These are phyloP conservation scores for Fomes fomentarius DNA, from an alignment of 1,284 basidiomycete genomes.

Conservation along the genomic window DNA sequence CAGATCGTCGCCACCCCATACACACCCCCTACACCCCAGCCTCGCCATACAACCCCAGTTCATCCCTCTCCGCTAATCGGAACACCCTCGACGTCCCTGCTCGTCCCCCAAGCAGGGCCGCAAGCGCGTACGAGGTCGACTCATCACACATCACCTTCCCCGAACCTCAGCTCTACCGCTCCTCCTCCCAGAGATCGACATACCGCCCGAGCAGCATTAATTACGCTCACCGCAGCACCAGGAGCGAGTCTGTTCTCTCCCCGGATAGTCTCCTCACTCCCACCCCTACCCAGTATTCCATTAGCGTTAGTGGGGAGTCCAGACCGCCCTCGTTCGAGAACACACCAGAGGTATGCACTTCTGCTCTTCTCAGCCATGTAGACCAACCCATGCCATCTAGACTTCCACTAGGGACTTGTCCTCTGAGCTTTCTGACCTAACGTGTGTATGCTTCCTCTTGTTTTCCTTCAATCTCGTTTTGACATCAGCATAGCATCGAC, in stretches of 20 bases:
- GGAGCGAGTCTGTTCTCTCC: constrained; percentile 41
- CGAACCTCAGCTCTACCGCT: constrained; percentile 55
- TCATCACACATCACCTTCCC: constrained; percentile 44
- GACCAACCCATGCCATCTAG: constrained; percentile 23
- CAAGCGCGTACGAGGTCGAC: constrained; percentile 41
- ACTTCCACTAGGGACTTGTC: constrained; percentile 37
- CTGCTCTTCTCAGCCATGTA: not conserved
- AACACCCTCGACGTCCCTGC: constrained; percentile 36
- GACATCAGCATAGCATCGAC: constrained; percentile 44
- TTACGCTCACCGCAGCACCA: constrained; percentile 42
- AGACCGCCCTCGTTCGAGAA: constrained; percentile 34
- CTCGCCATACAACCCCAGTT: constrained; percentile 18
- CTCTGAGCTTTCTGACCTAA: constrained; percentile 54
- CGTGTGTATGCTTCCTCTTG: constrained; percentile 44
- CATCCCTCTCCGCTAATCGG: constrained; percentile 17
- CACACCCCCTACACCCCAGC: constrained; percentile 23
- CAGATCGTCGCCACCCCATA: constrained; percentile 24
- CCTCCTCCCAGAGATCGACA: constrained; percentile 45
- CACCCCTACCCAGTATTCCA: constrained; percentile 18
- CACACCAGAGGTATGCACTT: constrained; percentile 34
- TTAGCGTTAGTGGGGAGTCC: constrained; percentile 27
- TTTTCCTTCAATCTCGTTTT: constrained; percentile 22
- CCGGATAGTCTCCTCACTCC: constrained; percentile 16
- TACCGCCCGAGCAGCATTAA: constrained; percentile 29
- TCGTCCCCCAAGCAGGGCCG: constrained; percentile 38